These are phyloP conservation scores for Globisporangium splendens DNA, from an alignment of 352 stramenopile genomes.

Conservation along the genomic window DNA sequence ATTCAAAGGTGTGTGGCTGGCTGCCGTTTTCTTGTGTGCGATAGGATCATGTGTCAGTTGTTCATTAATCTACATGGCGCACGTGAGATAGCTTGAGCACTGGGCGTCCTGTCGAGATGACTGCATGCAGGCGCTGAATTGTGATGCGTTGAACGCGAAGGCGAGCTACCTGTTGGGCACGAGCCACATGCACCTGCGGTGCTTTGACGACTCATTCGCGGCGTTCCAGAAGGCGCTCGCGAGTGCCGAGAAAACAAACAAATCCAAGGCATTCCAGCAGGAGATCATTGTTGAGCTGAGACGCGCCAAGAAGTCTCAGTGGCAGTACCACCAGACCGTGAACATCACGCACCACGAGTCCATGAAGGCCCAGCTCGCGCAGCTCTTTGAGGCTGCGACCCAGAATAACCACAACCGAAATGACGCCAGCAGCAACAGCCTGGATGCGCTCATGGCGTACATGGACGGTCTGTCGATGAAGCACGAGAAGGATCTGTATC, in stretches of 20 bases:
- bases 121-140: conserved; percentile 46
- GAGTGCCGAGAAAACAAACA: conserved; percentile 56
- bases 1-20: conserved; percentile 46
- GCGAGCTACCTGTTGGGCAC: conserved; percentile 72
- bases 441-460: conserved; percentile 58
- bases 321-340: conserved; percentile 40
- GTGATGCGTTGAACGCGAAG: conserved; percentile 69
- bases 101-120: conserved; percentile 66
- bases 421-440: conserved; percentile 16
- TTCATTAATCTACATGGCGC: no score
- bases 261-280: conserved; percentile 44
- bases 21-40: neutral
- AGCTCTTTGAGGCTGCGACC: conserved; percentile 26
- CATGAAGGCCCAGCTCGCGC: conserved; percentile 33
- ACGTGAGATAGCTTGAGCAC: conserved; percentile 47
- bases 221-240: conserved; percentile 46
- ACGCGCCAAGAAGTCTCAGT: conserved; percentile 63
- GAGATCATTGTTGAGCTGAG: conserved; percentile 61
- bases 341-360: conserved; percentile 36
- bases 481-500: conserved; percentile 46
- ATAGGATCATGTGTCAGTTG: neutral
- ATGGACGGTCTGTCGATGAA: conserved; percentile 47
- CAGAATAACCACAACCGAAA: conserved; percentile 14
- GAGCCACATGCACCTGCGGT: conserved; percentile 43
- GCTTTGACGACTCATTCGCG: conserved; percentile 46